Conservation (phyloP, 345 rosid species). For the Eucalyptus fibrosa region DNA sequence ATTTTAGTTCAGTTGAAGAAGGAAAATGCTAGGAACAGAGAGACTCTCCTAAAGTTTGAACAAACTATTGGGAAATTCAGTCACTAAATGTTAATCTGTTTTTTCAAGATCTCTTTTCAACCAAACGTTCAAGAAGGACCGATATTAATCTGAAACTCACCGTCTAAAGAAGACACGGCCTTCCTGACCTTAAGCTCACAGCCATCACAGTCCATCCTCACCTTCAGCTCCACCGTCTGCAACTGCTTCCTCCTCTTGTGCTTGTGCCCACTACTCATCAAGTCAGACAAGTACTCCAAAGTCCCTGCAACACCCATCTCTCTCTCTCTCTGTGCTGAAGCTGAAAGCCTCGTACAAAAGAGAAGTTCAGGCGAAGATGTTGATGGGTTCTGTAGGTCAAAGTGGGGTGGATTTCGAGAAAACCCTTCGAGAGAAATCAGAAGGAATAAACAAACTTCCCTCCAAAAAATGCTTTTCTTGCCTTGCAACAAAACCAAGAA, state of each 20-base stretch:
- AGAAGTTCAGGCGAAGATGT: neutral
- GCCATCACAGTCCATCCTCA: slow-evolving; percentile 99
- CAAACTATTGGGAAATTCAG: neutral
- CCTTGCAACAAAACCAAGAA: slow-evolving; percentile 13
- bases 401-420: neutral
- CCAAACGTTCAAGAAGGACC: neutral
- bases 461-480: slow-evolving; percentile 20
- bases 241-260: slow-evolving; percentile 52
- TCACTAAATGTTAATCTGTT: neutral
- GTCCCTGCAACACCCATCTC: slow-evolving; percentile 90
- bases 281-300: slow-evolving; percentile 63
- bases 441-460: neutral
- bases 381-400: neutral
- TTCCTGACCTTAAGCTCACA: slow-evolving; percentile 95
- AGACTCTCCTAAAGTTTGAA: neutral
- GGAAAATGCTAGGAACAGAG: neutral
- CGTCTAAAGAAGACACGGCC: slow-evolving; percentile 69
- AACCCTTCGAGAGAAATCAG: neutral
- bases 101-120: neutral
- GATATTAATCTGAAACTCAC: slow-evolving; percentile 7
- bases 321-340: neutral
- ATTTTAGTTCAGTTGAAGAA: neutral
- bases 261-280: slow-evolving; percentile 45
- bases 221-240: slow-evolving; percentile 87
- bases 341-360: neutral